phyloP scores from a whole-genome alignment of 2,329 filamentous ascomycete genomes.

The Fusarium nanum region DNA sequence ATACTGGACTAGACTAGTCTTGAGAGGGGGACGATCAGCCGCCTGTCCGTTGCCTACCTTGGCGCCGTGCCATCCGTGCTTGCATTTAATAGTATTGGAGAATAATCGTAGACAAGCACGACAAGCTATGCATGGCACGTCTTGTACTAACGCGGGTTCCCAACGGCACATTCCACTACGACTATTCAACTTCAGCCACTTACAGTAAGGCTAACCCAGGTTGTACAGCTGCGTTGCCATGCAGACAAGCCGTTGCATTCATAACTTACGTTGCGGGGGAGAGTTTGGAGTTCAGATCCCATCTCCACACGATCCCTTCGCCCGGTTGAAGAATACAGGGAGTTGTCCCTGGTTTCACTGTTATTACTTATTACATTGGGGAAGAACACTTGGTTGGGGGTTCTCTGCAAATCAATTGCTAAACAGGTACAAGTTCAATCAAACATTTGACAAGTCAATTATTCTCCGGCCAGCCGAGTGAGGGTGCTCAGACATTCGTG shows the following conservation, averaged over 20 bases:
- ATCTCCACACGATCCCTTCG: slow-evolving; percentile 47
- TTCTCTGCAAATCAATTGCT: slow-evolving; percentile 5
- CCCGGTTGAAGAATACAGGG: slow-evolving; percentile 30
- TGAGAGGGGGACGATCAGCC: neutral
- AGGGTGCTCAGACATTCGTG: slow-evolving; percentile 2
- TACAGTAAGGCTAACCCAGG: slow-evolving; percentile 27
- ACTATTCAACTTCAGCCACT: slow-evolving; percentile 24
- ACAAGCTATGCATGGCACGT: neutral
- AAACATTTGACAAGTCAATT: neutral
- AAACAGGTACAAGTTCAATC: slow-evolving; percentile 5
- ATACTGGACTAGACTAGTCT: neutral
- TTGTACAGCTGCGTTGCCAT: slow-evolving; percentile 2
- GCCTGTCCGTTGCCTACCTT: slow-evolving; percentile 4
- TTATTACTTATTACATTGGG: slow-evolving; percentile 32
- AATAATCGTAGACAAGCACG: neutral
- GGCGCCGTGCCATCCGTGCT: slow-evolving; percentile 26
- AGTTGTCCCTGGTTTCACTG: slow-evolving; percentile 24
- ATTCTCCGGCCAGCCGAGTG: slow-evolving; percentile 27
- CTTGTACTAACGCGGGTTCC: neutral
- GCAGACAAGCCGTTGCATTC: neutral
- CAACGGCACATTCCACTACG: slow-evolving; percentile 4
- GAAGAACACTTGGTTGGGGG: neutral
- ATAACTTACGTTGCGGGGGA: slow-evolving; percentile 38
- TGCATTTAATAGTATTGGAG: slow-evolving; percentile 5
- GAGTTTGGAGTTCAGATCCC: slow-evolving; percentile 32